Evolutionary conservation across 2,329 filamentous ascomycete genomes (phyloP), one percentile per base, ranked within the genome.

Genomic region (Colletotrichum limetticola): DNA sequence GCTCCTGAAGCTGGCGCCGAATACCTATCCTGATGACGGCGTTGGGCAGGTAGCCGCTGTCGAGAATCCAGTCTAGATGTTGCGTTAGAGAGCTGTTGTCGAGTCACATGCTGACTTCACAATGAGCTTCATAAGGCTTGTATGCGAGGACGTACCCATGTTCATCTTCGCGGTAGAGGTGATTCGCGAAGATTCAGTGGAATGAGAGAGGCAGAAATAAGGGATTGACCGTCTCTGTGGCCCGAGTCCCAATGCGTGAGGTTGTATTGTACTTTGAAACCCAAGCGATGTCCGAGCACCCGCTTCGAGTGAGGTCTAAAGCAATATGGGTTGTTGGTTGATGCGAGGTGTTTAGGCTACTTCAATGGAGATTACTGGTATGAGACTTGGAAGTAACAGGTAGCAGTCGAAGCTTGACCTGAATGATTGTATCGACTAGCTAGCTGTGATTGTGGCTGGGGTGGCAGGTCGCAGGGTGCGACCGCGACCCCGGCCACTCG

Each of bases 41-140:
- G 74, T 91, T 86, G 3, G 92, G 92, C 35, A 94, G 85, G 78
- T 91, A 91, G 72, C 91, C 92, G 74, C 86, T 85, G 80, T 94
- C 91, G 49, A 93, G 86, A 71, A 93, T 81, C 81, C 84, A 86
- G 78, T 91, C 89, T 85, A 35, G n/a, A 5, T 19, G 24, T 9
- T 9, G 32, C 14, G 37, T 66, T 28, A 49, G 75, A 68, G 42
- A 52, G 74, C 56, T 22, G 49, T 26, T 71, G 12, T 22, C 14
- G 24, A 12, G 35, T 12, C n/a, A n/a, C 19, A 19, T 37, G 22
- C 42, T 28, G 24, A 9, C 49, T 49, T 55, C 28, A 53, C 19
- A 30, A 12, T 8, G 28, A 26, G 11, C 11, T 12, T n/a, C 11
- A 26, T 30, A 9, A 19, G 19, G 26, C 37, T 26, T 28, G 9